These are phyloP conservation scores for Dictyostelium citrinum DNA, from an alignment of 78 protist species.

Conservation along the genomic window DNA sequence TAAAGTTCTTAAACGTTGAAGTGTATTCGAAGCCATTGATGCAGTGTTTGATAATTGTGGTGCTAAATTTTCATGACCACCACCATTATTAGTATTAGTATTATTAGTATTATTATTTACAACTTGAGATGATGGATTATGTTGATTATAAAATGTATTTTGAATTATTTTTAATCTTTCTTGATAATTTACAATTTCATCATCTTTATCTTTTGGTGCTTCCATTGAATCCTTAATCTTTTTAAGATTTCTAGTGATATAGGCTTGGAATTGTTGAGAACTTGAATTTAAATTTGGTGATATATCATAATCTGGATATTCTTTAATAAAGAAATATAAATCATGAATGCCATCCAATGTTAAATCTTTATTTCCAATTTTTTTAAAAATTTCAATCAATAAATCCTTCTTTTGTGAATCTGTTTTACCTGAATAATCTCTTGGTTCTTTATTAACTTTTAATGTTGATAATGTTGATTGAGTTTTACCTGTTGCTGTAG, in stretches of 20 bases:
- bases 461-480: not conserved
- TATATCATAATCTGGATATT: conserved; percentile 56
- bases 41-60: conserved; percentile 19
- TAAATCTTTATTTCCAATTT: conserved; percentile 32
- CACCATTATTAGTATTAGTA: not conserved
- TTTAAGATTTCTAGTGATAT: conserved; percentile 27
- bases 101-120: not conserved
- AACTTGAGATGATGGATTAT: not conserved
- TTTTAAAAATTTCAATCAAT: conserved; percentile 21
- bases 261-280: conserved; percentile 36
- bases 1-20: conserved; percentile 29
- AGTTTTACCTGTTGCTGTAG: not conserved
- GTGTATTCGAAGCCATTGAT: conserved; percentile 9
- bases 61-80: not conserved
- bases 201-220: not conserved
- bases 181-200: not conserved
- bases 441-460: conserved; percentile 41
- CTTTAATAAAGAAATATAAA: conserved; percentile 40
- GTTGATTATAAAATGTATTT: conserved; percentile 22
- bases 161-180: conserved; percentile 37
- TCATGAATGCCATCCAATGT: conserved; percentile 62
- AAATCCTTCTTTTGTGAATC: conserved; percentile 20
- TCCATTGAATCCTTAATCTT: conserved; percentile 12
- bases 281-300: conserved; percentile 18
- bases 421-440: conserved; percentile 4